Evolutionary conservation across 495 filamentous ascomycete genomes (phyloP).

Genomic region (Podospora sp.): DNA sequence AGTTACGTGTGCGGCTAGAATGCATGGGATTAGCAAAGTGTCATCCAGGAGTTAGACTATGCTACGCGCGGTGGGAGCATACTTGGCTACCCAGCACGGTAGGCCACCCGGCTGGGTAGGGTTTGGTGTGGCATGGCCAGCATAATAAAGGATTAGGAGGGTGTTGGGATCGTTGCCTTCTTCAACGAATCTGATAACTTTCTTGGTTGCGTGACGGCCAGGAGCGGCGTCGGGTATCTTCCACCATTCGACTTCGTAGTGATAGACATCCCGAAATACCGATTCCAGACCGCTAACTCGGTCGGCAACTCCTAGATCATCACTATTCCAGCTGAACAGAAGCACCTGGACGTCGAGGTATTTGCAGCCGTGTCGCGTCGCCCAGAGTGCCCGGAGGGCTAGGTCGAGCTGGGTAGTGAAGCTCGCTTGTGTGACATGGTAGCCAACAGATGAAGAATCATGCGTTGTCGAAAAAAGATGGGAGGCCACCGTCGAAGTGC

Average conservation of each 20-base stretch:
- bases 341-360: slow-evolving; percentile 11
- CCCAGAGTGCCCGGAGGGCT: background rate
- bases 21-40: background rate
- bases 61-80: too few species aligned
- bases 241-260: background rate
- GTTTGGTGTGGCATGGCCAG: background rate
- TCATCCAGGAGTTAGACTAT: too few species aligned
- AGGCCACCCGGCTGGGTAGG: background rate
- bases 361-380: background rate
- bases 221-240: slow-evolving; percentile 1
- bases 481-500: too few species aligned
- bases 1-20: background rate
- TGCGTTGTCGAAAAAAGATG: background rate
- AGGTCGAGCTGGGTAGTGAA: slow-evolving; percentile 4
- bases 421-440: slow-evolving; percentile 2
- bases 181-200: background rate
- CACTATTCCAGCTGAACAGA: slow-evolving; percentile 9
- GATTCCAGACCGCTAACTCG: background rate
- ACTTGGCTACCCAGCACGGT: slow-evolving; percentile 6
- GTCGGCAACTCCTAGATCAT: slow-evolving; percentile 5
- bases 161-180: background rate
- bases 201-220: background rate
- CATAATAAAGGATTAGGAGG: slow-evolving; percentile 13
- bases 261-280: background rate
- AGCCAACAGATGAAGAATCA: background rate